These are phyloP conservation scores for Puya raimondii DNA, from an alignment of 176 grass and related monocot species.

Conservation along the genomic window DNA sequence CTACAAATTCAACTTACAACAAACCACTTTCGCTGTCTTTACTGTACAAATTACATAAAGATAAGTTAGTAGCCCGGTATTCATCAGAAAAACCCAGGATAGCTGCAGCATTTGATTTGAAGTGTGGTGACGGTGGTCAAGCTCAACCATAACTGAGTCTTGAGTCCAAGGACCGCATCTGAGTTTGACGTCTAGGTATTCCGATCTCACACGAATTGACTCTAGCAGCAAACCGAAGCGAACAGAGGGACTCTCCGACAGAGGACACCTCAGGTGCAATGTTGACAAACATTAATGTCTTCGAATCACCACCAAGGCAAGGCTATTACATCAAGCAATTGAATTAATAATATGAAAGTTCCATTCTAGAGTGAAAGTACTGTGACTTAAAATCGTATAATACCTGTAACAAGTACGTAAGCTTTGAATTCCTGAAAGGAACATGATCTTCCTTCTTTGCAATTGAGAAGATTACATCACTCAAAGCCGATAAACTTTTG, in stretches of 20 bases:
- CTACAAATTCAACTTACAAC: constrained; percentile 18
- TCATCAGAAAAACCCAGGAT: neutral
- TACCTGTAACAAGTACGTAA: constrained; percentile 93
- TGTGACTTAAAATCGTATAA: neutral
- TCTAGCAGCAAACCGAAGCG: constrained; percentile 74
- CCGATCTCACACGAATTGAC: constrained; percentile 92
- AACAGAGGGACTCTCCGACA: constrained; percentile 54
- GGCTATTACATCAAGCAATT: constrained; percentile 36
- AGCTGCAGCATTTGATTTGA: constrained; percentile 1
- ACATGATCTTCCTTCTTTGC: constrained; percentile 88
- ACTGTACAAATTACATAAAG: constrained; percentile 45
- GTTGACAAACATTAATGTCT: constrained; percentile 95
- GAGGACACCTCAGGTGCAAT: constrained; percentile 69
- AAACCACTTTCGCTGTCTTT: constrained; percentile 8
- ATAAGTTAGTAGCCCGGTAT: constrained; percentile 1
- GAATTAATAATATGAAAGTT: neutral
- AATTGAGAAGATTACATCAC: constrained; percentile 84
- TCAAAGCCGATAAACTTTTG: constrained; percentile 83
- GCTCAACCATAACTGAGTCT: constrained; percentile 39
- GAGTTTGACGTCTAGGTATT: constrained; percentile 61
- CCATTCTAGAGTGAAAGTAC: neutral
- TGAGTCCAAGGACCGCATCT: constrained; percentile 24
- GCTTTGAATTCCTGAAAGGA: constrained; percentile 90
- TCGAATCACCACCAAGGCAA: constrained; percentile 90
- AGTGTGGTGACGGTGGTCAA: neutral